A percentile compares a stretch with the other conserved stretches of the same genome.
Evolutionary conservation across 2,329 filamentous ascomycete species (phyloP).

Genomic region (Phialophora expanda): DNA sequence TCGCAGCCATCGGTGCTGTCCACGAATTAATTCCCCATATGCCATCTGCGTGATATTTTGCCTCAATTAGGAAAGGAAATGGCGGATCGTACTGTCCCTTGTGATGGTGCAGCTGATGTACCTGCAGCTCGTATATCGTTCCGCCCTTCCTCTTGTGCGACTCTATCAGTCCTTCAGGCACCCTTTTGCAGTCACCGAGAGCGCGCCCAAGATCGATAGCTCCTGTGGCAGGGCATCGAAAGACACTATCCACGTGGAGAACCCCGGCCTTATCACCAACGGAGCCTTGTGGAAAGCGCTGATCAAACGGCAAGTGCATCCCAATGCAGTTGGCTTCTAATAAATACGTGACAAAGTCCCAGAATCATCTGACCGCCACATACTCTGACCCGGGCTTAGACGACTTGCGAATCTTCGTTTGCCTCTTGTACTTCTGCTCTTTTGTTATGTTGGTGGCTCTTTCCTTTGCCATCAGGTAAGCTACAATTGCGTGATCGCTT

Average conservation of each 20-base stretch:
- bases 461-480: slow-evolving; percentile 22
- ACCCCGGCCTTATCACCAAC: not conserved
- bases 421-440: slow-evolving; percentile 7
- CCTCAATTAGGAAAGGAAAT: slow-evolving; percentile 29
- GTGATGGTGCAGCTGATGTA: not conserved
- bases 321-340: slow-evolving; percentile 4
- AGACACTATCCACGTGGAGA: not conserved
- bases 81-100: not conserved
- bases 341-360: not conserved
- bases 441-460: slow-evolving; percentile 15
- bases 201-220: not conserved
- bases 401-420: not conserved
- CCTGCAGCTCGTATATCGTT: slow-evolving; percentile 3
- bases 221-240: not conserved
- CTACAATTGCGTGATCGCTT: slow-evolving; percentile 33
- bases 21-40: not conserved
- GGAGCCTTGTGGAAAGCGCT: not conserved
- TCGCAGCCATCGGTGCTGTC: not conserved
- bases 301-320: slow-evolving; percentile 5
- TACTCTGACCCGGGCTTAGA: not conserved
- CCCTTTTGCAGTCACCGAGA: not conserved
- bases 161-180: not conserved
- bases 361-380: slow-evolving; percentile 12
- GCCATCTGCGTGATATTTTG: slow-evolving; percentile 30
- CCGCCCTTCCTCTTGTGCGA: not conserved